Base-by-base conservation (phyloP, 1,139 yeast species). In the Yamadazyma taylorii region DNA sequence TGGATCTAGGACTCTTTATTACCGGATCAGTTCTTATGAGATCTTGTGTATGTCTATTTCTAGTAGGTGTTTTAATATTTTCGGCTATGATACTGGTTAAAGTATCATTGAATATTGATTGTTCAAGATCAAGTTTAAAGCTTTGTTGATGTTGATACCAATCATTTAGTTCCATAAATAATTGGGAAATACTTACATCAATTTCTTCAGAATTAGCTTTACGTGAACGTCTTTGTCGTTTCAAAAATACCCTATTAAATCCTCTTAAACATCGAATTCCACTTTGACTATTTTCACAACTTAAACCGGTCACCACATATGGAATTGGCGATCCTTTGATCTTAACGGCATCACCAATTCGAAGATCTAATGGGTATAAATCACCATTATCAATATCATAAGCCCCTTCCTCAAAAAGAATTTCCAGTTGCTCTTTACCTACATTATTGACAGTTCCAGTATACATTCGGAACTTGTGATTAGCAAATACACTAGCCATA, bases 191-290 rank as follows among this genome's bases (percentile, higher is more conserved):
- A 5, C 42, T 42, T 1, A 50, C 54, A 5, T 35, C 26, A 6
- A 47, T 13, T 31, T 53, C 53, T 26, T 46, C 32, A 5, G 36
- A 22, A 23, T 41, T 47, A 8, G 33, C 8, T 16, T 29, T 27
- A 33, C 33, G 42, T 21, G 42, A 37, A 23, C 36, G 46, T 17
- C 37, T 39, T 29, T 36, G 38, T 41, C 44, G 48, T 23, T 38
- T 42, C 13, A 73, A 54, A 43, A 64, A 53, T 2, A 78, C 70
- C 3, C 66, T 55, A 52, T 79, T 79, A 51, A 64, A 81, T 0
- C 88, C 88, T 48, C 87, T 58, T 38, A 79, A 63, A 50, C 87
- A 81, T 30, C 63, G 55, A 5, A 80, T 69, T 0, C 48, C 40
- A 11, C 40, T 34, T 15, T 37, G 42, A 1, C 50, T 36, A 3